These are phyloP conservation scores for Chaetomium fimeti DNA, from an alignment of 495 filamentous ascomycete genomes.

Conservation along the genomic window DNA sequence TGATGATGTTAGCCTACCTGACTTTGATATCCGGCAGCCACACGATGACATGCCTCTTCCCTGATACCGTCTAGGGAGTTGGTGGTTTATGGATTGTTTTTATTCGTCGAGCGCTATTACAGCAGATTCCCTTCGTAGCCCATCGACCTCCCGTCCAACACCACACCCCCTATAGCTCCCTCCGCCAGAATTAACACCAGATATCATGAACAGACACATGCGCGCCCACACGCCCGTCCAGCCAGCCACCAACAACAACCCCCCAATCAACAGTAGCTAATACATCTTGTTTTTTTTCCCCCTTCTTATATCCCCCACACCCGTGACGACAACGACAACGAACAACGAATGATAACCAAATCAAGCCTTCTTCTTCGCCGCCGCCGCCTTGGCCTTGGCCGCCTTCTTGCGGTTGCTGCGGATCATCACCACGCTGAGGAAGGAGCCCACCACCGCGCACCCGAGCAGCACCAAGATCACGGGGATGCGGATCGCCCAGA, in stretches of 20 bases:
- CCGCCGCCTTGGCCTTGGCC: slow-evolving; percentile 78
- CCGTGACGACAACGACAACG: too few species aligned
- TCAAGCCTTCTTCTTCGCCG: slow-evolving; percentile 56
- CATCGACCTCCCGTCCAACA: background rate
- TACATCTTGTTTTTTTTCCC: background rate
- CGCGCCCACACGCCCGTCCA: background rate
- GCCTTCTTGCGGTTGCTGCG: slow-evolving; percentile 97
- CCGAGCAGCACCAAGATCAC: slow-evolving; percentile 93
- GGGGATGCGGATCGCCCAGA: slow-evolving; percentile 98
- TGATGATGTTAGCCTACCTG: too few species aligned
- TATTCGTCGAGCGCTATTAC: background rate
- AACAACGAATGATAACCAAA: background rate
- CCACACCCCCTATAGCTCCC: background rate
- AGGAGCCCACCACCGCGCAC: slow-evolving; percentile 90
- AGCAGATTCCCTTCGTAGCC: background rate
- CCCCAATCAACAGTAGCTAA: background rate
- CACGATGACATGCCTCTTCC: too few species aligned
- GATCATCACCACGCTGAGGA: slow-evolving; percentile 98
- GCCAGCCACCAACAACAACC: background rate
- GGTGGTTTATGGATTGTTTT: background rate
- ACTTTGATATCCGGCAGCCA: background rate
- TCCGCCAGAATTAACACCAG: background rate
- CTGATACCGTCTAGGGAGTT: background rate
- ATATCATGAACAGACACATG: background rate
- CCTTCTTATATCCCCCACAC: background rate